Evolutionary conservation across 306 rosid species (phyloP), one percentile per base, ranked within the genome.

Genomic region (Dalbergia oliveri): DNA sequence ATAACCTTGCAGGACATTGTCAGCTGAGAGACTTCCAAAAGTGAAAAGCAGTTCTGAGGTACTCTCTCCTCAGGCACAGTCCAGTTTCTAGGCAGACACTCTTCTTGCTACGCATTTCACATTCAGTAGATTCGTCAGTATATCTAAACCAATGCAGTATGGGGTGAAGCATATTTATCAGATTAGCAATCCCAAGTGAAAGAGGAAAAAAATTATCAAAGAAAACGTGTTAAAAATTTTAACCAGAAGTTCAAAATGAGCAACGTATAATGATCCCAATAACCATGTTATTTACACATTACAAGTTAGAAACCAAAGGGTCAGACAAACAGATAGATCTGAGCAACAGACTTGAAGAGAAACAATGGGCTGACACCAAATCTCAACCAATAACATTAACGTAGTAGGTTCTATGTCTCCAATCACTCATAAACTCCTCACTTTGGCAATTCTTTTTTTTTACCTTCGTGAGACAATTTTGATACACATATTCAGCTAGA

Each of bases 81-180:
- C 97, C 94, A 94, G 89, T 94, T 92, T 78, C 82, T 87, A 4
- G 80, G 73, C 57, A 82, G 73, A 39, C 57, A 73, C 53, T 70
- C 67, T 41, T 57, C 80, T 80, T 76, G 65, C 90, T 84, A 74
- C 1, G 39, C 5, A 58, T 62, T 70, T 73, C 76, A 73, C 75
- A 81, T 57, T 73, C 66, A 75, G 53, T 33, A 66, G 56, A 66
- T 63, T 47, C 35, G 71, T 77, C 72, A 84, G 68, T 56, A 34
- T 16, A 61, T 77, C 66, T 81, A 43, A 73, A 73, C 31, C 35
- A 54, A 61, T 33, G 45, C 49, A 26, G 68, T 33, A 44, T 57
- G 60, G 37, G 64, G 35, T 37, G 61, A 72, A 54, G 57, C 71
- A 65, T 44, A 79, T 82, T 19, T 8, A 76, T 58, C 53, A 62